Base-by-base conservation (phyloP, 495 filamentous ascomycete genomes). In the Aspergillus haitiensis region DNA sequence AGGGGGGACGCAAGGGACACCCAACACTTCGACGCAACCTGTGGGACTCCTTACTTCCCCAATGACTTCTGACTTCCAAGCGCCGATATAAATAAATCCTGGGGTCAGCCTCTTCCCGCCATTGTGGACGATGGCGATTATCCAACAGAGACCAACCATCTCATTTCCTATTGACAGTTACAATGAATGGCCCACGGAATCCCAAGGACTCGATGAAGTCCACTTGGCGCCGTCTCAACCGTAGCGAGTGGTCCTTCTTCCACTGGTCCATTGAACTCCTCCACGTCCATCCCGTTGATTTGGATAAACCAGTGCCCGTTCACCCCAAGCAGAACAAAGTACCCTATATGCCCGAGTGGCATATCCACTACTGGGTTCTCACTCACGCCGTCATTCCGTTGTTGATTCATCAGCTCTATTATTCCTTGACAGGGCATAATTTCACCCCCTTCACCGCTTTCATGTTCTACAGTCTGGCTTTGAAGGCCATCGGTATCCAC, bases 201-300 rank as follows among this genome's bases (percentile, higher is more conserved):
- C 67, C 72, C 10, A 76, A 74, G 56, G 74, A 76, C 62, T 76
- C 74, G 1, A 75, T 76, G 74, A 72, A 67, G 55, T 76, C 74
- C 12, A 76, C 74, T 18, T 76, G 74, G 74, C 72, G 68, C 6
- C 66, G 62, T 2, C n/a, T n/a, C n/a, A 65, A 64, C 54, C 70
- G 69, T 50, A 57, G 56, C 27, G 52, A 67, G 58, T 76, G 72
- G 74, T 70, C 36, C 6, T 60, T 68, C 32, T 47, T 61, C 49
- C 74, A 76, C 61, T 72, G 68, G 65, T 52, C 65, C 12, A 51
- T 76, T 5, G 69, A 76, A 18, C 8, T 67, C 18, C 59, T 73
- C 4, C 71, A 75, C 47, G 71, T 63, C 55, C 66, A 76, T 47
- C 72, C 70, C 6, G 65, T 62, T 35, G 68, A 61, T 9, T 57